phyloP scores from a whole-genome alignment of 2,329 filamentous ascomycete genomes.

The Fusarium phyllophilum region DNA sequence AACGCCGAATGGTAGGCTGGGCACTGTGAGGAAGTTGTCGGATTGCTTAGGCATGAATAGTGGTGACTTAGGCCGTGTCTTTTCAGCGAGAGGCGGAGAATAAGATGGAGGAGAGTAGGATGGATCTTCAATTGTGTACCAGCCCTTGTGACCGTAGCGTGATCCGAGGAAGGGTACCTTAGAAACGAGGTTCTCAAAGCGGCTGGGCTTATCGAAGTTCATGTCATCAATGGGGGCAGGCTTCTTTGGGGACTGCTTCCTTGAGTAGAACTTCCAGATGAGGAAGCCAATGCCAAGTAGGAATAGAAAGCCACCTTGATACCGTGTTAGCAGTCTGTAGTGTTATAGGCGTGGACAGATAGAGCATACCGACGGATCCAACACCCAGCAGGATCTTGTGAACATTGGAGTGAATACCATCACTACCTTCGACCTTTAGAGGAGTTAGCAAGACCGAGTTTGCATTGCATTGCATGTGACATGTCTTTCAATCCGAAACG shows the following conservation, averaged over 20 bases:
- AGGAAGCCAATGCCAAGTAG: conserved; percentile 38
- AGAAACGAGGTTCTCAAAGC: conserved; percentile 41
- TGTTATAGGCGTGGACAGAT: not conserved
- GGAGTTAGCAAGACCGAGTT: conserved; percentile 14
- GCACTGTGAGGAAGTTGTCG: conserved; percentile 38
- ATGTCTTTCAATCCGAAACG: not conserved
- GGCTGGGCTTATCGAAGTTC: conserved; percentile 36
- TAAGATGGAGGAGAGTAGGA: conserved; percentile 15
- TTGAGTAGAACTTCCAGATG: conserved; percentile 37
- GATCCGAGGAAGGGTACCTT: conserved; percentile 52
- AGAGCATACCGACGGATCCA: conserved; percentile 37
- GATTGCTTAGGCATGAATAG: conserved; percentile 35
- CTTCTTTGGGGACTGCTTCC: conserved; percentile 12
- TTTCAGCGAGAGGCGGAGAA: conserved; percentile 32
- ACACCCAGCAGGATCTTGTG: conserved; percentile 41
- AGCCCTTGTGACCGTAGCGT: conserved; percentile 47
- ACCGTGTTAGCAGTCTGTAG: conserved; percentile 2
- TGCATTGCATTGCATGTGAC: not conserved
- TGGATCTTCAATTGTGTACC: conserved; percentile 49
- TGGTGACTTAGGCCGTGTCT: conserved; percentile 20
- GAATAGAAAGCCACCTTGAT: conserved; percentile 34
- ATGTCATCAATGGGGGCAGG: conserved; percentile 28
- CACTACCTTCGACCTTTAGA: conserved; percentile 18
- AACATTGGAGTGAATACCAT: conserved; percentile 33
- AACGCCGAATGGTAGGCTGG: conserved; percentile 28